Evolutionary conservation across 164 flowering plant species (phyloP).

Genomic region (Aristolochia fimbriata): DNA sequence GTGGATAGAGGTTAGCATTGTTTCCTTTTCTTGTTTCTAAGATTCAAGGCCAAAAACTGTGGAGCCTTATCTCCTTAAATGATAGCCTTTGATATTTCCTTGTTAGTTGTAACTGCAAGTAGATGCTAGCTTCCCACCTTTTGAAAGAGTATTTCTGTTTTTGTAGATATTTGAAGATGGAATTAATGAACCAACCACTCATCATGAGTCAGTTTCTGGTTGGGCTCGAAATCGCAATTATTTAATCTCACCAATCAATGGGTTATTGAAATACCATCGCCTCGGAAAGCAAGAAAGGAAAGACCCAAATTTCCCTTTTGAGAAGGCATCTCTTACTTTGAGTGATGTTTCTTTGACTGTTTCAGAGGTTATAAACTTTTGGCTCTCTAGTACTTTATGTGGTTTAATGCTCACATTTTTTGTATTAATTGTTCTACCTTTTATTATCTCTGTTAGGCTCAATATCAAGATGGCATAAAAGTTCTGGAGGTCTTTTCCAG

Average conservation of each 20-base stretch:
- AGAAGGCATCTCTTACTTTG: conserved; percentile 76
- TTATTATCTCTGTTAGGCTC: conserved; percentile 41
- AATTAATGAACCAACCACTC: conserved; percentile 51
- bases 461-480: conserved; percentile 91
- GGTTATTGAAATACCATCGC: conserved; percentile 81
- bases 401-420: neutral
- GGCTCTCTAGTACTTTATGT: neutral
- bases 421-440: neutral
- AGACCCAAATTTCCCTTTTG: conserved; percentile 76
- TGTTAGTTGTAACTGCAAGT: no score
- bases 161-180: conserved; percentile 92
- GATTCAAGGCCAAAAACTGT: neutral
- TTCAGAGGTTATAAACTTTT: conserved; percentile 58
- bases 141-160: neutral
- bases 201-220: conserved; percentile 17
- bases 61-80: no score
- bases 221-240: conserved; percentile 75
- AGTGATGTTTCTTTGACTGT: conserved; percentile 74
- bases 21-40: neutral
- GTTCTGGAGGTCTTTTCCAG: conserved; percentile 82
- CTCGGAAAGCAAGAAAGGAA: conserved; percentile 91
- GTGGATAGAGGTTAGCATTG: conserved; percentile 83
- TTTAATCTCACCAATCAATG: conserved; percentile 91
- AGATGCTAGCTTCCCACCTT: no score
- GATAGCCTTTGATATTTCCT: no score